Conservation (phyloP, 2,329 filamentous ascomycete species). For the Achaetomium macrosporum region DNA sequence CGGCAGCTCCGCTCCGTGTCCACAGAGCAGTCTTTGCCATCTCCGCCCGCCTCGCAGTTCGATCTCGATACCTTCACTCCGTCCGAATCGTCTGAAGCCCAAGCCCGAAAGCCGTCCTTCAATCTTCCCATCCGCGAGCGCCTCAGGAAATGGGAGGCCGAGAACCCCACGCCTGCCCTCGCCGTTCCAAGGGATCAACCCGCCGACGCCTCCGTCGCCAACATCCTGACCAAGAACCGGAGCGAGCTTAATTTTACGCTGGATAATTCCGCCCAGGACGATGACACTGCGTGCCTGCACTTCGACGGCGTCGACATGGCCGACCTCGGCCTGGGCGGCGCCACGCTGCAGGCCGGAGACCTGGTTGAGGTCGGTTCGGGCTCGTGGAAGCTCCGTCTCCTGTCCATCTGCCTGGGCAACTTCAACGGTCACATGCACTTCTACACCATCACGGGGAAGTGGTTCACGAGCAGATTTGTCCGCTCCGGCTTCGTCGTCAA, state of each 20-base stretch:
- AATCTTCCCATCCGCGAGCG: slow-evolving; percentile 33
- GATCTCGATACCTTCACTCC: too few relatives aligned
- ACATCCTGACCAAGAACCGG: slow-evolving; percentile 34
- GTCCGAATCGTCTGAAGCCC: too few relatives aligned
- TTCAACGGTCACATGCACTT: slow-evolving; percentile 48
- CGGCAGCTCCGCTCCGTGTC: slow-evolving; percentile 4
- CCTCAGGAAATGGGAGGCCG: slow-evolving; percentile 37
- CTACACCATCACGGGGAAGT: slow-evolving; percentile 47
- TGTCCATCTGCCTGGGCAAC: slow-evolving; percentile 49
- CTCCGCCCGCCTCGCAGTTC: background rate
- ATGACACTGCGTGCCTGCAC: slow-evolving; percentile 25
- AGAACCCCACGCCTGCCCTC: slow-evolving; percentile 29
- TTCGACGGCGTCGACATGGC: slow-evolving; percentile 34
- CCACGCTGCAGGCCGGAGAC: slow-evolving; percentile 39
- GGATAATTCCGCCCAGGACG: slow-evolving; percentile 7
- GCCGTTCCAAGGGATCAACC: slow-evolving; percentile 28
- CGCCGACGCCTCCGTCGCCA: slow-evolving; percentile 27
- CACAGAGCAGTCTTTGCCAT: background rate
- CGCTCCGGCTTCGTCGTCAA: slow-evolving; percentile 46
- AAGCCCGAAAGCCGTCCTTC: background rate
- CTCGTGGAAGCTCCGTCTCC: slow-evolving; percentile 36
- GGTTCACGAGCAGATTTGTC: slow-evolving; percentile 40
- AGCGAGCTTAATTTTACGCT: slow-evolving; percentile 28
- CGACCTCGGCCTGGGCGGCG: slow-evolving; percentile 31
- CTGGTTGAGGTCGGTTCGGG: slow-evolving; percentile 41